phyloP scores from a whole-genome alignment of 148 eudicot genomes.

The Silene latifolia region DNA sequence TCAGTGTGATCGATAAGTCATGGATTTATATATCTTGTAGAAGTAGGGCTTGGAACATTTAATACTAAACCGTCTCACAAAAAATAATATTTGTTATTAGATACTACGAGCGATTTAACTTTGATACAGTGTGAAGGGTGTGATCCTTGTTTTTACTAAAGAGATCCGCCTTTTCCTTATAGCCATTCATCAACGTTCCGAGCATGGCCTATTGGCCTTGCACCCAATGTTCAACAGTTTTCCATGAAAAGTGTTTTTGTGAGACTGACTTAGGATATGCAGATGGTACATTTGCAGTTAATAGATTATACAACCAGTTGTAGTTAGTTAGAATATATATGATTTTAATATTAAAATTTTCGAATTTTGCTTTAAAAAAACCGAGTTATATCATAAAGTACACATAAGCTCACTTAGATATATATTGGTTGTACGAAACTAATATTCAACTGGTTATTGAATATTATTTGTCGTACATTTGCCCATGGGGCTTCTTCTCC shows the following conservation, averaged over 20 bases:
- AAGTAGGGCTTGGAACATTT: conserved; percentile 24
- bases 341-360: too few relatives aligned
- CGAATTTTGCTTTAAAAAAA: too few relatives aligned
- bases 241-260: too few relatives aligned
- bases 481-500: neutral
- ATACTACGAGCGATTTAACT: neutral
- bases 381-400: too few relatives aligned
- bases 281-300: neutral
- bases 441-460: too few relatives aligned
- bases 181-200: neutral
- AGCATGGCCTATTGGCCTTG: neutral
- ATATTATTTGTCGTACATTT: too few relatives aligned
- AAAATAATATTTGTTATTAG: neutral
- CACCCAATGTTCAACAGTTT: neutral
- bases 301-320: too few relatives aligned
- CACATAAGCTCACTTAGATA: too few relatives aligned
- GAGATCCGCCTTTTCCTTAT: neutral
- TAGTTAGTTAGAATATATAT: too few relatives aligned
- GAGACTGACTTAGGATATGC: neutral
- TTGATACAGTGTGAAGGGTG: conserved; percentile 31
- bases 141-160: conserved; percentile 11
- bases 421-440: too few relatives aligned
- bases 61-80: neutral
- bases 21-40: neutral
- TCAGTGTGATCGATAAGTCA: too few relatives aligned